A percentile compares a stretch with the other conserved stretches of the same genome.
These are phyloP conservation scores for Fusarium musae DNA, from an alignment of 2,329 filamentous ascomycete genomes.

Conservation along the genomic window DNA sequence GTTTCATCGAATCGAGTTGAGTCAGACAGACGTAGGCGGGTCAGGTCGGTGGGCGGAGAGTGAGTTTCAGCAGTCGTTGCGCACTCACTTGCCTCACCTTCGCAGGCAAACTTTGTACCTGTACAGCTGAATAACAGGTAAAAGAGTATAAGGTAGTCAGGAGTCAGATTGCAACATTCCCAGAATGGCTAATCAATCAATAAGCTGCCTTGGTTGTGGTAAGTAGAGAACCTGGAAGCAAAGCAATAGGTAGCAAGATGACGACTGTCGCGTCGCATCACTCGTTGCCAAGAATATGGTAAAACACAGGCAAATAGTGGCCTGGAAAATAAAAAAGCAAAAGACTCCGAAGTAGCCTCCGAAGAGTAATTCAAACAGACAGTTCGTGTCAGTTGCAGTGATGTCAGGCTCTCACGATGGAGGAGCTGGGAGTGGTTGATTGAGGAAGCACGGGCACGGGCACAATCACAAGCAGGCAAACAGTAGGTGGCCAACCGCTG, in stretches of 20 bases:
- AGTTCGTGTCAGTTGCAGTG: slow-evolving; percentile 14
- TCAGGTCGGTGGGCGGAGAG: slow-evolving; percentile 31
- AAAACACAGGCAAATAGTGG: background rate
- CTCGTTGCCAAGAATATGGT: background rate
- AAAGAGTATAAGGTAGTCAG: background rate
- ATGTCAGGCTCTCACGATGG: slow-evolving; percentile 31
- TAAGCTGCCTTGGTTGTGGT: slow-evolving; percentile 10
- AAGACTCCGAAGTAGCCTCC: background rate
- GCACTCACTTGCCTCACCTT: slow-evolving; percentile 6
- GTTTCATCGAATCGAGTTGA: slow-evolving; percentile 14
- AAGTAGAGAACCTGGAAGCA: background rate
- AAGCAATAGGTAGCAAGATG: background rate
- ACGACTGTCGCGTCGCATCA: slow-evolving; percentile 24
- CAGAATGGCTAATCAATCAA: slow-evolving; percentile 24
- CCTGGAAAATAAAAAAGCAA: slow-evolving; percentile 4
- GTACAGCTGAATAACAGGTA: background rate
- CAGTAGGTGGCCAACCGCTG: background rate
- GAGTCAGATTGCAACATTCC: slow-evolving; percentile 21
- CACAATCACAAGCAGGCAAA: slow-evolving; percentile 1
- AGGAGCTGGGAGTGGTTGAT: slow-evolving; percentile 5
- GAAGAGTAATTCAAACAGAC: slow-evolving; percentile 1
- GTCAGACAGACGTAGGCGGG: slow-evolving; percentile 35
- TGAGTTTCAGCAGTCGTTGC: slow-evolving; percentile 18
- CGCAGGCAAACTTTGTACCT: slow-evolving; percentile 1
- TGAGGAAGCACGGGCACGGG: slow-evolving; percentile 3